Evolutionary conservation across 164 flowering plant genomes (phyloP).

Genomic region (Tetracentron sinense): DNA sequence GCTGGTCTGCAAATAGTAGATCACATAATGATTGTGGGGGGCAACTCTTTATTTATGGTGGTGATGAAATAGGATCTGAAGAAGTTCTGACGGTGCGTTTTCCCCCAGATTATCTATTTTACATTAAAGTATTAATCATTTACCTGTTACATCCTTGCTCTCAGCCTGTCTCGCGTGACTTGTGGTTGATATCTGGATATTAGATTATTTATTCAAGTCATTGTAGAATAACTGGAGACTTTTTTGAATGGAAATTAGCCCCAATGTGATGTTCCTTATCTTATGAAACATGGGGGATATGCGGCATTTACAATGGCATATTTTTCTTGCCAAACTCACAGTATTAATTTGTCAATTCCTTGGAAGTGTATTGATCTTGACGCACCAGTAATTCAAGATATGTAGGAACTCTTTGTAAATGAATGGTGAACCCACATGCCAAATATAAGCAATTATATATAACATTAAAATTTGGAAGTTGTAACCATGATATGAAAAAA

Average conservation of each 20-base stretch:
- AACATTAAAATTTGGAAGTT: too few species aligned
- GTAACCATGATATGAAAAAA: too few species aligned
- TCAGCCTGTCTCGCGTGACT: not conserved
- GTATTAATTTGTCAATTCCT: too few species aligned
- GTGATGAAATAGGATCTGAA: conserved; percentile 87
- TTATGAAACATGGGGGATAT: not conserved
- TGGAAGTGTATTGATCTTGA: too few species aligned
- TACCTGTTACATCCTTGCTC: not conserved
- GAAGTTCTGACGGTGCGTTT: conserved; percentile 81
- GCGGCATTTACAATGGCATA: not conserved
- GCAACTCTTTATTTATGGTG: conserved; percentile 81
- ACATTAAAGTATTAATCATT: not conserved
- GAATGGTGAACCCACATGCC: too few species aligned
- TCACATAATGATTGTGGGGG: conserved; percentile 45
- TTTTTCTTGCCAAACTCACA: too few species aligned
- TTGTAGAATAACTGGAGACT: not conserved
- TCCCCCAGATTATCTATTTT: not conserved
- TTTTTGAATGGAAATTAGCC: not conserved
- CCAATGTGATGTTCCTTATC: not conserved
- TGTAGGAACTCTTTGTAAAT: too few species aligned
- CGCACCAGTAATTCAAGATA: too few species aligned
- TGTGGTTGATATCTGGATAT: not conserved
- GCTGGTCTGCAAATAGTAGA: conserved; percentile 49
- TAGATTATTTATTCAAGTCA: not conserved
- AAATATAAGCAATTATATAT: too few species aligned